Evolutionary conservation across 768 basidiomycete species (phyloP), one percentile per base, ranked within the genome.

Genomic region (Pulveroboletus sp.): DNA sequence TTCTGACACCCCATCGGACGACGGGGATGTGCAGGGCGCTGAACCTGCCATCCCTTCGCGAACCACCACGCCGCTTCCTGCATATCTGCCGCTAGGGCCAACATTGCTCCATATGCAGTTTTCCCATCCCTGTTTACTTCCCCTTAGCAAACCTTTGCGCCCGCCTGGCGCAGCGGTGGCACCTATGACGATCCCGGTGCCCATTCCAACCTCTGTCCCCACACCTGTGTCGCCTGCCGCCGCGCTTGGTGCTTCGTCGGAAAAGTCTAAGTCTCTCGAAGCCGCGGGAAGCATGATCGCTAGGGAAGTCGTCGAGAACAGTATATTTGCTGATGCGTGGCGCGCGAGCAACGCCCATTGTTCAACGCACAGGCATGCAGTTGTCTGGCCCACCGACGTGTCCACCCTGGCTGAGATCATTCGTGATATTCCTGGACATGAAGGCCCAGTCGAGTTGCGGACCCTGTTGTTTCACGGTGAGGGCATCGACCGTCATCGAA

Each of bases 221-320:
- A 93, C 90, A 0, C 90, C 90, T 1, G 87, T 92, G 3, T 92
- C 89, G 0, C 90, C 90, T 17, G 88, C 86, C 5, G 85, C 86
- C 1, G 73, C 74, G 1, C 68, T 87, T 27, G 84, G 84, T 5
- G 76, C 79, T 1, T 71, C 80, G 1, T 78, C 79, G 4, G 87
- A 87, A 61, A 81, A 81, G 53, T 77, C 79, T 4, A 83, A 80
- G 61, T 79, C 79, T 1, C 69, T 91, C 20, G 88, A 89, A 62
- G 78, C 80, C 0, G 80, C 81, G 2, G 88, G 81, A 4, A 74
- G 73, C 41, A 77, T 79, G 35, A 63, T 90, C 23, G 82, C 82
- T 5, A 71, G 68, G 27, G 89, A 93, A 63, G 77, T 80, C 4
- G 84, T 91, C 12, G 86, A 90, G 65, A 92, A 89, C 56, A 65